These are phyloP conservation scores for Lasiosphaeria miniovina DNA, from an alignment of 495 filamentous ascomycete genomes.

Conservation along the genomic window DNA sequence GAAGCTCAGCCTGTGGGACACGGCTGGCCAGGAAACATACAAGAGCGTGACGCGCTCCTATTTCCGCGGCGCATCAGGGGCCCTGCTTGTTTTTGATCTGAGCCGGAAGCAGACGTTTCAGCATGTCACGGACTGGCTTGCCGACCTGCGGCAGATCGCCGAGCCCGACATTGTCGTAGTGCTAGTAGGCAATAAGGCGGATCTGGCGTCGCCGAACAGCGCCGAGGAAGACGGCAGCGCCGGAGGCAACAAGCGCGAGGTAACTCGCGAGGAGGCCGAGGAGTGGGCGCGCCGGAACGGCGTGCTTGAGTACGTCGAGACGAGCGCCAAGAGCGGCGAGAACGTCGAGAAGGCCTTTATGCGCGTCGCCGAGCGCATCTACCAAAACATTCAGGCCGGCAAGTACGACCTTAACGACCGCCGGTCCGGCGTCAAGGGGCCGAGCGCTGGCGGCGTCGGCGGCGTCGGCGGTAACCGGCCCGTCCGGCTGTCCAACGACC, in stretches of 20 bases:
- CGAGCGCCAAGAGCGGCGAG: slow-evolving; percentile 90
- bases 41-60: slow-evolving; percentile 93
- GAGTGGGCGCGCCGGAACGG: slow-evolving; percentile 83
- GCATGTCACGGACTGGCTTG: slow-evolving; percentile 84
- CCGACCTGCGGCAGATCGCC: slow-evolving; percentile 87
- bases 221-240: slow-evolving; percentile 10
- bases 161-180: slow-evolving; percentile 93
- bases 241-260: slow-evolving; percentile 66
- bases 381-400: slow-evolving; percentile 89
- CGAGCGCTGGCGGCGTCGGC: slow-evolving; percentile 41
- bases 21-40: slow-evolving; percentile 95
- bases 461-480: neutral
- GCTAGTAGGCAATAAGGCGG: slow-evolving; percentile 90
- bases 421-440: slow-evolving; percentile 82
- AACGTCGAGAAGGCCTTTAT: slow-evolving; percentile 91
- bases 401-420: slow-evolving; percentile 93
- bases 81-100: slow-evolving; percentile 93
- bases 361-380: slow-evolving; percentile 89
- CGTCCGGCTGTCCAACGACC: slow-evolving; percentile 3
- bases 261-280: slow-evolving; percentile 74
- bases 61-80: slow-evolving; percentile 89
- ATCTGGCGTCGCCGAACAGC: slow-evolving; percentile 55
- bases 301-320: slow-evolving; percentile 88
- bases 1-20: slow-evolving; percentile 85
- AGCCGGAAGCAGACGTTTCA: slow-evolving; percentile 78